Evolutionary conservation across 192 early-diverging fungal genomes (phyloP).

Genomic region (Entrophospora sp.): DNA sequence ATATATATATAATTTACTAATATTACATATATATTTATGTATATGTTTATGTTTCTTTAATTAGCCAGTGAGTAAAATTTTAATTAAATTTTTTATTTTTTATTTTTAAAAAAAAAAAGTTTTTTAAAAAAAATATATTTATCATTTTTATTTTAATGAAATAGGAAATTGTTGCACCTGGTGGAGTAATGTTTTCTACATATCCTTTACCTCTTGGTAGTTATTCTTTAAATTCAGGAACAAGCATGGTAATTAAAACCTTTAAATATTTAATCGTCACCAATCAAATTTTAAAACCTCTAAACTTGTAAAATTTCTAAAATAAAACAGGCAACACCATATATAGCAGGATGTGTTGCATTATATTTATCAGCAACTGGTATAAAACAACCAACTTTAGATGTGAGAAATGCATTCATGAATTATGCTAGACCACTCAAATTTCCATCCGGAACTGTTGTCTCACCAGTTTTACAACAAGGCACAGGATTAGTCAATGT

Average conservation of each 20-base stretch:
- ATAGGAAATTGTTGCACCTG: slow-evolving; percentile 42
- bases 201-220: slow-evolving; percentile 34
- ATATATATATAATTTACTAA: background rate
- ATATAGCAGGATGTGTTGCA: slow-evolving; percentile 27
- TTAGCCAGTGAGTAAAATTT: background rate
- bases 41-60: no score
- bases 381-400: background rate
- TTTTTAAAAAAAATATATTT: background rate
- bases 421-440: slow-evolving; percentile 22
- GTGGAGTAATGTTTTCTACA: slow-evolving; percentile 46
- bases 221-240: slow-evolving; percentile 41
- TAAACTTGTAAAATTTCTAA: background rate
- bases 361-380: slow-evolving; percentile 19
- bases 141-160: slow-evolving; percentile 22
- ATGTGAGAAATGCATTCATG: slow-evolving; percentile 26
- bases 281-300: background rate
- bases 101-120: background rate
- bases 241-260: slow-evolving; percentile 46
- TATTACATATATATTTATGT: background rate
- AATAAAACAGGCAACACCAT: slow-evolving; percentile 27
- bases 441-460: background rate
- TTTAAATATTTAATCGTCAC: no score
- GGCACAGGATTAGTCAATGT: slow-evolving; percentile 27
- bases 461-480: slow-evolving; percentile 24
- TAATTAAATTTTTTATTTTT: no score